Conservation (phyloP, 1,284 basidiomycete species). For the Farysia itapuensis region DNA sequence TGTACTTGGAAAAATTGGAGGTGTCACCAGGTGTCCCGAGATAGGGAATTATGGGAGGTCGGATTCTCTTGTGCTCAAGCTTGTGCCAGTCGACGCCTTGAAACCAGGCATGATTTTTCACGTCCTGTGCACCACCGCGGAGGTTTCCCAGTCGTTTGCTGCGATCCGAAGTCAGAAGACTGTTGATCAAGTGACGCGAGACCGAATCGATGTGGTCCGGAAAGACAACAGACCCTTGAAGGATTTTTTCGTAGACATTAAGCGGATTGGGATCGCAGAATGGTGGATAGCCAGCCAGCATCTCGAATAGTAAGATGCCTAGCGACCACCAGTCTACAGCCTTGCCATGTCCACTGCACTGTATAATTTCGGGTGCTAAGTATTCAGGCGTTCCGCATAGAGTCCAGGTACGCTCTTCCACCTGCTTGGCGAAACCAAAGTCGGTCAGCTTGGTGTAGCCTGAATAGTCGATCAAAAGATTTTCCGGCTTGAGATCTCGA, state of each 20-base stretch:
- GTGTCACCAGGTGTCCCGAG: constrained; percentile 67
- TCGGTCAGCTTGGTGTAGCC: constrained; percentile 53
- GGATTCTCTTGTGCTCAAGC: constrained; percentile 59
- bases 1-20: constrained; percentile 42
- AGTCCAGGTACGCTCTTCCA: constrained; percentile 53
- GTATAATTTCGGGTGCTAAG: constrained; percentile 56
- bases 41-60: constrained; percentile 63
- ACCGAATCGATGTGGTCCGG: constrained; percentile 63
- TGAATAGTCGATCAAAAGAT: constrained; percentile 48
- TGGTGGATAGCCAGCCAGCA: constrained; percentile 57
- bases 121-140: constrained; percentile 62
- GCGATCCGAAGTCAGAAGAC: constrained; percentile 62
- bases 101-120: constrained; percentile 64
- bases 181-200: constrained; percentile 63
- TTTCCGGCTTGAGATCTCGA: constrained; percentile 58
- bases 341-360: constrained; percentile 51
- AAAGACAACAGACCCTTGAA: constrained; percentile 62
- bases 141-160: constrained; percentile 63
- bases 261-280: constrained; percentile 51
- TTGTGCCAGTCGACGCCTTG: constrained; percentile 63
- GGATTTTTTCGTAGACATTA: constrained; percentile 60
- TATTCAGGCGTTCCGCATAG: constrained; percentile 58
- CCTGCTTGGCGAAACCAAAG: constrained; percentile 55
- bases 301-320: constrained; percentile 56
- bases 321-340: constrained; percentile 57